A percentile compares a stretch with the other conserved stretches of the same genome.
Conservation (phyloP, 257 asterid genomes). For the Scutellaria galericulata region DNA sequence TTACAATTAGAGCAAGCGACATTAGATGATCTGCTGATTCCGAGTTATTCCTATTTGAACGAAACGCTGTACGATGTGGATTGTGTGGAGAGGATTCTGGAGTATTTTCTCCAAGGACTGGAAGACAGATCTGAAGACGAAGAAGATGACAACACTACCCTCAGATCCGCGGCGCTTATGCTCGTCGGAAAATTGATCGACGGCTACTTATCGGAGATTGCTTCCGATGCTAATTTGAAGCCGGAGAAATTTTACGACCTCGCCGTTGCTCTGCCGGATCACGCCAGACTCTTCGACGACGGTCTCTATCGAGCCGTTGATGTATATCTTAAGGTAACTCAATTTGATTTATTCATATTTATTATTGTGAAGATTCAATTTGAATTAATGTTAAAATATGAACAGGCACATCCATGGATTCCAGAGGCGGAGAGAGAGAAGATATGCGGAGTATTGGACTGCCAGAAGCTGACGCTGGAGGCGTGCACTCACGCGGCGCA, state of each 20-base stretch:
- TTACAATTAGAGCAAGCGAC: conserved; percentile 82
- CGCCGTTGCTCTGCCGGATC: conserved; percentile 78
- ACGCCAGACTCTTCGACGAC: conserved; percentile 85
- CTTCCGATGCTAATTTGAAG: conserved; percentile 88
- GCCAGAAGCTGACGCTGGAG: conserved; percentile 90
- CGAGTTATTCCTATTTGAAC: conserved; percentile 90
- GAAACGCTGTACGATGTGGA: conserved; percentile 94
- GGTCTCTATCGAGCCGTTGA: conserved; percentile 99
- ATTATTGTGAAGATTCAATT: conserved; percentile 5
- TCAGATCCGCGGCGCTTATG: conserved; percentile 68
- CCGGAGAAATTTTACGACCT: conserved; percentile 76
- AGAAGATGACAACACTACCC: conserved; percentile 44
- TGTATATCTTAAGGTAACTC: conserved; percentile 85
- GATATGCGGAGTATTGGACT: conserved; percentile 80
- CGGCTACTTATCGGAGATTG: conserved; percentile 96
- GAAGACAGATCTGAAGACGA: conserved; percentile 59
- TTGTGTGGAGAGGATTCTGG: conserved; percentile 84
- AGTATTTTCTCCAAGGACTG: conserved; percentile 55
- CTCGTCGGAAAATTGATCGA: conserved; percentile 89
- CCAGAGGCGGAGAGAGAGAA: conserved; percentile 82
- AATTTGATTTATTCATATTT: background rate
- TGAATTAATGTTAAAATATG: background rate
- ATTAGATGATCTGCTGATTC: conserved; percentile 84
- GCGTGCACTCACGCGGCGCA: conserved; percentile 99
- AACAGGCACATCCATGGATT: conserved; percentile 87